Conservation (phyloP, 441 rosid genomes). For the Populus hybrid region DNA sequence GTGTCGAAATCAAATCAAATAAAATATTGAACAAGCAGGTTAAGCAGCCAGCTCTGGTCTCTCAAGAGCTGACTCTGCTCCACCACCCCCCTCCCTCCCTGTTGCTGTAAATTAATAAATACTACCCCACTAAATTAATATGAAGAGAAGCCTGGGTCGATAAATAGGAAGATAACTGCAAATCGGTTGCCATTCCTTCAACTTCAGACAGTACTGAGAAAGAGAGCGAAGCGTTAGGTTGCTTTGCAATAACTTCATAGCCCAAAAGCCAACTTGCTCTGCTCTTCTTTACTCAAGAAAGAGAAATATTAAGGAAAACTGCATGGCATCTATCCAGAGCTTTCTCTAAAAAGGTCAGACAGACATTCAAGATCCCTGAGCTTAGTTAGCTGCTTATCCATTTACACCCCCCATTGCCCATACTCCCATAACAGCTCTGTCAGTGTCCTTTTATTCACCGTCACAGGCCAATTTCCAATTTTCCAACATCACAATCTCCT, state of each 20-base stretch:
- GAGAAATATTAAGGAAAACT: neutral
- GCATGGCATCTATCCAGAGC: slow-evolving; percentile 33
- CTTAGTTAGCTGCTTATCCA: slow-evolving; percentile 23
- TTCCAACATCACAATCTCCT: neutral
- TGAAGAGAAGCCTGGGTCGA: neutral
- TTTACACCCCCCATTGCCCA: slow-evolving; percentile 16
- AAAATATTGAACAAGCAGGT: neutral
- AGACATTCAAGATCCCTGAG: slow-evolving; percentile 16
- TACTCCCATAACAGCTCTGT: slow-evolving; percentile 36
- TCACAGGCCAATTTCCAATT: neutral
- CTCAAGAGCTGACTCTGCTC: neutral
- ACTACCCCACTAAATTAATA: neutral
- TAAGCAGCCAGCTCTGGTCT: neutral
- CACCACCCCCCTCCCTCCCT: neutral
- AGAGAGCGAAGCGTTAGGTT: slow-evolving; percentile 13
- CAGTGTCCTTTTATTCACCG: slow-evolving; percentile 7
- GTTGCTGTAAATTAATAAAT: neutral
- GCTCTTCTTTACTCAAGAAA: slow-evolving; percentile 9
- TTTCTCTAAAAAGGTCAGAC: slow-evolving; percentile 25
- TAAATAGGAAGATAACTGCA: slow-evolving; percentile 15
- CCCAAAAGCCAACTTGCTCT: slow-evolving; percentile 13
- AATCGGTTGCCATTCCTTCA: neutral
- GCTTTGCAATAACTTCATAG: neutral
- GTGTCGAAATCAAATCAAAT: neutral
- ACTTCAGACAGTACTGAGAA: neutral